Evolutionary conservation across 2,329 filamentous ascomycete species (phyloP), one percentile per base, ranked within the genome.

Genomic region (Aspergillus flavus): DNA sequence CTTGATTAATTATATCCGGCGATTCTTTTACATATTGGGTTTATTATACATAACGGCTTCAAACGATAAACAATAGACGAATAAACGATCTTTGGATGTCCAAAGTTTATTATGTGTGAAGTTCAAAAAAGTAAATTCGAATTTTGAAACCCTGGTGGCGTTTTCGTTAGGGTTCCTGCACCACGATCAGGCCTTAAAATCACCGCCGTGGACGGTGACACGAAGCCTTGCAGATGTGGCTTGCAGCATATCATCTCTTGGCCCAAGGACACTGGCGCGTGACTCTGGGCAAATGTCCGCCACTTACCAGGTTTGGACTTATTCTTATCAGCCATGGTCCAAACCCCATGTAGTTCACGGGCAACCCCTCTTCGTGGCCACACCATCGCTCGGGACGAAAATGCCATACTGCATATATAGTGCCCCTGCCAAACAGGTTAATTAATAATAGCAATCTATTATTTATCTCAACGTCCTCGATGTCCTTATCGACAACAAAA

Each of bases 41-140:
- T 26, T 39, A 54, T 23, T 34, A 55, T 39, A 39, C n/a, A 39
- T 55, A 23, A 55, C 32, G 52, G 14, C 32, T 34, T 41, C 26
- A 30, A n/a, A 11, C 26, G 52, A 52, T 57, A 28, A 23, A 45
- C 23, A 32, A 61, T 63, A 64, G 56, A 64, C 41, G 61, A 67
- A 54, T 59, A 34, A 52, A 59, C 55, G 32, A 53, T 26, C 55
- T 28, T 55, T 55, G 55, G 39, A 54, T 53, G 21, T 63, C 54
- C 21, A 45, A 41, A 48, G 6, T 48, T 4, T 48, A 28, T 14
- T 48, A 12, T 48, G 23, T 23, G 11, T 53, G 14, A 34, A n/a
- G 16, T n/a, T 11, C 7, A 4, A 7, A 41, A 41, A 41, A 32
- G 50, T 30, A 53, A 32, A 11, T 53, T 34, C 50, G 3, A 11